A percentile compares a stretch with the other conserved stretches of the same genome.
Conservation (phyloP, 2,329 filamentous ascomycete genomes). For the Stemphylium beticola region DNA sequence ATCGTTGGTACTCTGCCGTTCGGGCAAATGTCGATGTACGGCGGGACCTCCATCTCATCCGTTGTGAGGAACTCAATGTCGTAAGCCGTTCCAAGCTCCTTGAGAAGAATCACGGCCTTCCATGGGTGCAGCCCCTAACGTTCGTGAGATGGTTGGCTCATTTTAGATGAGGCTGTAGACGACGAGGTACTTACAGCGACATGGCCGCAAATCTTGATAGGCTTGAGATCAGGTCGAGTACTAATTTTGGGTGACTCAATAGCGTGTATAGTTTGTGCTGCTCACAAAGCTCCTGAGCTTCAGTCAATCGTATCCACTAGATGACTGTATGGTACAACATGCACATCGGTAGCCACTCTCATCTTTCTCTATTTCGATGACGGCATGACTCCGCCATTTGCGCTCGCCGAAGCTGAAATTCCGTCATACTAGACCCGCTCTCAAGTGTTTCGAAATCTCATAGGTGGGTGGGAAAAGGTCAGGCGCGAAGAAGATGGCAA, state of each 20-base stretch:
- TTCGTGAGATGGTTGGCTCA: background rate
- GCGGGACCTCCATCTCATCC: background rate
- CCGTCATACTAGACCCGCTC: background rate
- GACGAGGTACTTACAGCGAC: background rate
- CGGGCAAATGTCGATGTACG: background rate
- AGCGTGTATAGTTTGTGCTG: background rate
- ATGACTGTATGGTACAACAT: background rate
- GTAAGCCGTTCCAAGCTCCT: background rate
- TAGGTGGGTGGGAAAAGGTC: background rate
- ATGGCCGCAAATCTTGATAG: background rate
- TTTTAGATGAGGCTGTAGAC: background rate
- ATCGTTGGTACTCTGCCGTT: background rate
- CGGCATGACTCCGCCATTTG: background rate
- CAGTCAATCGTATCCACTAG: background rate
- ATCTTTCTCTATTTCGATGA: background rate
- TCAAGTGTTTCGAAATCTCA: background rate
- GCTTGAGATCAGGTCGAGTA: background rate
- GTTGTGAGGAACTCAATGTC: background rate
- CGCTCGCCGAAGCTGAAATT: background rate
- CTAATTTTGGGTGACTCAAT: background rate
- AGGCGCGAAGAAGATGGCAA: background rate
- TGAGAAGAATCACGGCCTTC: background rate
- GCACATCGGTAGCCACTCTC: background rate
- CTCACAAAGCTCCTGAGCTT: background rate
- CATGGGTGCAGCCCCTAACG: background rate